These are phyloP conservation scores for Saccharomycopsis fodiens DNA, from an alignment of 805 yeast genomes.

Conservation along the genomic window DNA sequence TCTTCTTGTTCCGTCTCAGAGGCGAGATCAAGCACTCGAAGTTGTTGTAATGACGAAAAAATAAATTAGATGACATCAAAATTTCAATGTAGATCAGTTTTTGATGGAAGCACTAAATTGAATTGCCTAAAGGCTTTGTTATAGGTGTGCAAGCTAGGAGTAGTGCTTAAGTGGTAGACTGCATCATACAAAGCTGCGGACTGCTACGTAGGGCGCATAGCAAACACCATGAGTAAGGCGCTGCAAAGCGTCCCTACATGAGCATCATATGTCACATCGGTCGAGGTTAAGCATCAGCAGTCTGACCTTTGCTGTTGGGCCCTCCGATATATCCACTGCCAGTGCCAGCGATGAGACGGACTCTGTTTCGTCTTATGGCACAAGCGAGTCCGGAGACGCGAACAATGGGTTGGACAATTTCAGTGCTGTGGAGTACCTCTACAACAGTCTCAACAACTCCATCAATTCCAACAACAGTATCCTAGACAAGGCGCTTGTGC, in stretches of 20 bases:
- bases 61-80: no score
- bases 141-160: no score
- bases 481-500: constrained; percentile 18
- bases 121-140: no score
- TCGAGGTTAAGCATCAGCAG: not conserved
- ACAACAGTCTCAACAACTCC: constrained; percentile 11
- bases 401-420: constrained; percentile 2
- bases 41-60: constrained; percentile 38
- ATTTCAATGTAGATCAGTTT: no score
- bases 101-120: no score
- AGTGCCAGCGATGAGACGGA: constrained; percentile 7
- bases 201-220: not conserved
- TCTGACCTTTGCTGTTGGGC: not conserved
- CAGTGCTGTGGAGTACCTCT: constrained; percentile 17
- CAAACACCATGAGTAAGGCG: not conserved
- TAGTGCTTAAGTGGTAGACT: no score
- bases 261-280: not conserved
- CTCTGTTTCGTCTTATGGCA: constrained; percentile 15
- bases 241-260: not conserved
- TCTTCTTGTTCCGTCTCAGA: constrained; percentile 46
- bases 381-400: not conserved
- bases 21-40: constrained; percentile 58
- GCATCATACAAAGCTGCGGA: no score
- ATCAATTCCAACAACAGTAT: constrained; percentile 13
- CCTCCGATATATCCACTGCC: not conserved